Conservation (phyloP, 2,329 filamentous ascomycete genomes). For the Thermothelomyces thermophilus region DNA sequence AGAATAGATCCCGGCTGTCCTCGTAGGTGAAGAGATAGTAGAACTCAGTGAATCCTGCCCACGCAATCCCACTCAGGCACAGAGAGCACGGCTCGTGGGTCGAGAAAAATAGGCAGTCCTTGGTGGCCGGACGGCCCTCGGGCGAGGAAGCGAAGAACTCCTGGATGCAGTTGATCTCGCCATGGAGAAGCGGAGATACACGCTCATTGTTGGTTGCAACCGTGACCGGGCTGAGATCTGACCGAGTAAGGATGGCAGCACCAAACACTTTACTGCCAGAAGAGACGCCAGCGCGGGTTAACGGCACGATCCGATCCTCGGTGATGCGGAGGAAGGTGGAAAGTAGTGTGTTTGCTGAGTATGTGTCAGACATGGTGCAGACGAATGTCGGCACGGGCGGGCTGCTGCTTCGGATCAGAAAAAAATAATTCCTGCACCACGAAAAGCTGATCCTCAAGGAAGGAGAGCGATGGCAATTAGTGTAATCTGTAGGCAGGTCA, state of each 20-base stretch:
- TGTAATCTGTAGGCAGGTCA: too few species aligned
- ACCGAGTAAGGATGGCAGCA: conserved; percentile 44
- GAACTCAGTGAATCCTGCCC: conserved; percentile 50
- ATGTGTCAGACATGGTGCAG: conserved; percentile 13
- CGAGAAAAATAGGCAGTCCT: conserved; percentile 50
- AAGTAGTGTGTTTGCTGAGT: conserved; percentile 32
- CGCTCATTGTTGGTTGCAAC: conserved; percentile 52
- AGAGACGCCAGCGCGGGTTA: conserved; percentile 43
- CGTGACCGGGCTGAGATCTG: conserved; percentile 37
- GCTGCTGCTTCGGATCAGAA: not conserved
- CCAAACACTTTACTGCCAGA: conserved; percentile 52
- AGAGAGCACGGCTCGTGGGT: conserved; percentile 55
- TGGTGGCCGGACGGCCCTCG: conserved; percentile 27
- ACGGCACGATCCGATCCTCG: conserved; percentile 43
- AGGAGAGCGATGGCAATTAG: too few species aligned
- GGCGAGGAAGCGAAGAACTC: conserved; percentile 43
- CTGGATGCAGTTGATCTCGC: conserved; percentile 56
- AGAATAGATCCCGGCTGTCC: conserved; percentile 50
- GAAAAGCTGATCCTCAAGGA: not conserved
- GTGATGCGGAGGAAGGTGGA: conserved; percentile 36
- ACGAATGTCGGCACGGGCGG: too few species aligned
- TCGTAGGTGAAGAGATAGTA: conserved; percentile 55
- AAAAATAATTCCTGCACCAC: not conserved
- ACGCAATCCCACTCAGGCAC: conserved; percentile 51
- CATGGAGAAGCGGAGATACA: conserved; percentile 49